Conservation (phyloP, 1,284 basidiomycete species). For the Pseudozyma hubeiensis region DNA sequence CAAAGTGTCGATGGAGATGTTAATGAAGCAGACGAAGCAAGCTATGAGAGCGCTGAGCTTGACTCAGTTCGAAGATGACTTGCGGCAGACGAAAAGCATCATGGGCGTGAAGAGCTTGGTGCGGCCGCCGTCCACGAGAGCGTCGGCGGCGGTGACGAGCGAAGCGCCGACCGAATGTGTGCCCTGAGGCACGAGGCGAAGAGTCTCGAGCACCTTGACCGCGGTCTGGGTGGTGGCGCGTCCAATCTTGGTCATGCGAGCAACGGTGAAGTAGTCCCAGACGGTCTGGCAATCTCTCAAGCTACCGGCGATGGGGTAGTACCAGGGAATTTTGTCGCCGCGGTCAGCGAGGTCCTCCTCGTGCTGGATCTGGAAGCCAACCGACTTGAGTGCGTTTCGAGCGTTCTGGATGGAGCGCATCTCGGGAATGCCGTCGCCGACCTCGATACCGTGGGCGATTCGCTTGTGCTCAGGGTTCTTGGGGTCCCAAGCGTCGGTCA, state of each 20-base stretch:
- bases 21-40: neutral
- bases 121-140: slow-evolving; percentile 86
- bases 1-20: neutral
- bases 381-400: slow-evolving; percentile 81
- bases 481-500: slow-evolving; percentile 94
- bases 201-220: slow-evolving; percentile 81
- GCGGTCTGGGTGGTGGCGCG: slow-evolving; percentile 85
- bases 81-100: slow-evolving; percentile 60
- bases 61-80: slow-evolving; percentile 25
- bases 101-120: slow-evolving; percentile 76
- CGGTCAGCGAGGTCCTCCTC: slow-evolving; percentile 95
- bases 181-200: slow-evolving; percentile 89
- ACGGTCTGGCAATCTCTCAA: slow-evolving; percentile 89
- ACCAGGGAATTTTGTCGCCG: slow-evolving; percentile 85
- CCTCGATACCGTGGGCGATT: slow-evolving; percentile 80
- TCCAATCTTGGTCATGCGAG: slow-evolving; percentile 83
- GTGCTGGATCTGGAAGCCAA: slow-evolving; percentile 89
- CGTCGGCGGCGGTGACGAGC: slow-evolving; percentile 83
- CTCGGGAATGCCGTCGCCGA: slow-evolving; percentile 97
- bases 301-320: slow-evolving; percentile 95
- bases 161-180: slow-evolving; percentile 91
- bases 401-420: slow-evolving; percentile 85
- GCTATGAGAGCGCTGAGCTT: neutral
- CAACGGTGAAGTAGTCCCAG: slow-evolving; percentile 78
- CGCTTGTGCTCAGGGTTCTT: slow-evolving; percentile 88